A percentile compares a stretch with the other conserved stretches of the same genome.
These are phyloP conservation scores for Ascochyta clinopodiicola DNA, from an alignment of 2,329 filamentous ascomycete genomes.

Conservation along the genomic window DNA sequence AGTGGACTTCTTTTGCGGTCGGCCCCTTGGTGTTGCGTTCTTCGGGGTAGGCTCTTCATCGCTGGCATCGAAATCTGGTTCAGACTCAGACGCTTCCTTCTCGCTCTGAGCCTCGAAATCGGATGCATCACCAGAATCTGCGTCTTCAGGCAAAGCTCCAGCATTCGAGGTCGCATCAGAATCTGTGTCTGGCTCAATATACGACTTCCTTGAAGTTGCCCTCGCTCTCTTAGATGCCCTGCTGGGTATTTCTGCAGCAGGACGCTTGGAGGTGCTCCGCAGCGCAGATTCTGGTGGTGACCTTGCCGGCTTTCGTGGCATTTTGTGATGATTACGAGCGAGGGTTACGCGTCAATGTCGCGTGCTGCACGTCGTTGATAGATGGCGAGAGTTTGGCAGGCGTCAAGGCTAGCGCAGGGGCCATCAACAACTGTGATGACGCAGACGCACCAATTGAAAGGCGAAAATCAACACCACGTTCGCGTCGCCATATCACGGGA, in stretches of 20 bases:
- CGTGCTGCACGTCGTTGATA: constrained; percentile 1
- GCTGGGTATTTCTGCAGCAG: constrained; percentile 38
- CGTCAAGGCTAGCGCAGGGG: constrained; percentile 19
- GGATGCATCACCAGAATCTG: constrained; percentile 39
- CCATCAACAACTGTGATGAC: constrained; percentile 25
- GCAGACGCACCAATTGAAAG: constrained; percentile 21
- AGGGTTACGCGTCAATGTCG: not conserved
- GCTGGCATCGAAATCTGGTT: constrained; percentile 40
- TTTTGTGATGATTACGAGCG: constrained; percentile 15
- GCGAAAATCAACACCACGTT: constrained; percentile 20
- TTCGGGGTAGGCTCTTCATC: constrained; percentile 39
- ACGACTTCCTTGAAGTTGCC: constrained; percentile 41
- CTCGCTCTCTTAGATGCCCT: constrained; percentile 47
- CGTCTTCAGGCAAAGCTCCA: constrained; percentile 17
- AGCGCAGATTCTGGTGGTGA: constrained; percentile 21
- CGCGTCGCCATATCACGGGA: constrained; percentile 33
- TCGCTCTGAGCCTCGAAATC: constrained; percentile 52
- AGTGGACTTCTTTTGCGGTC: constrained; percentile 29
- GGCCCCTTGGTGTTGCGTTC: constrained; percentile 30
- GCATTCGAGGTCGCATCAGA: constrained; percentile 9
- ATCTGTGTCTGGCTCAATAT: constrained; percentile 42
- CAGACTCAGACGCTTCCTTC: constrained; percentile 36
- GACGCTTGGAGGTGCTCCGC: constrained; percentile 45
- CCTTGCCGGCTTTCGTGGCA: constrained; percentile 41
- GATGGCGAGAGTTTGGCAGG: constrained; percentile 17